Conservation (phyloP, 2,329 filamentous ascomycete genomes). For the Phoma herbarum region DNA sequence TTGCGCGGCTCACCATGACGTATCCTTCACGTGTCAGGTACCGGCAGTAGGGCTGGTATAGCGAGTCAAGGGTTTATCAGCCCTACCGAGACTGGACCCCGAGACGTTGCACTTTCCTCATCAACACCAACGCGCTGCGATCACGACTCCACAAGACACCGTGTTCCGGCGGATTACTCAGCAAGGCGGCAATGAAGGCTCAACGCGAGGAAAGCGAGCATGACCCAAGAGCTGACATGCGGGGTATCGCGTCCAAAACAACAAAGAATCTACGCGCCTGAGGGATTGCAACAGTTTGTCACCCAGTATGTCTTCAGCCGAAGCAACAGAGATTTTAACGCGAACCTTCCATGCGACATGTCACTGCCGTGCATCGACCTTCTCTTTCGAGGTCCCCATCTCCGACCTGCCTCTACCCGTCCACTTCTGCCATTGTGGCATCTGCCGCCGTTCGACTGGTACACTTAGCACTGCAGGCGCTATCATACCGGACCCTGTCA, state of each 20-base stretch:
- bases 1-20: slow-evolving; percentile 12
- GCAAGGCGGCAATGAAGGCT: not conserved
- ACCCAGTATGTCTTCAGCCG: not conserved
- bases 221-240: slow-evolving; percentile 1
- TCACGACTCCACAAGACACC: not conserved
- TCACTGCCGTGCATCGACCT: slow-evolving; percentile 32
- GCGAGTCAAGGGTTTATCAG: slow-evolving; percentile 3
- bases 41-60: not conserved
- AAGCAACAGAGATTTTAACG: not conserved
- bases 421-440: slow-evolving; percentile 62
- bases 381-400: slow-evolving; percentile 48
- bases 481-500: slow-evolving; percentile 48
- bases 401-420: slow-evolving; percentile 49
- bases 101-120: not conserved
- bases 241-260: not conserved
- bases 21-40: not conserved
- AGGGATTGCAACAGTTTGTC: not conserved
- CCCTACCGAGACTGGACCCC: not conserved
- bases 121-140: not conserved
- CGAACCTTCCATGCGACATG: slow-evolving; percentile 18
- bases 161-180: not conserved
- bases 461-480: slow-evolving; percentile 58
- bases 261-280: not conserved
- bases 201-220: slow-evolving; percentile 8
- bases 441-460: slow-evolving; percentile 60